These are phyloP conservation scores for Theobroma cacao DNA, from an alignment of 345 rosid species.

Conservation along the genomic window DNA sequence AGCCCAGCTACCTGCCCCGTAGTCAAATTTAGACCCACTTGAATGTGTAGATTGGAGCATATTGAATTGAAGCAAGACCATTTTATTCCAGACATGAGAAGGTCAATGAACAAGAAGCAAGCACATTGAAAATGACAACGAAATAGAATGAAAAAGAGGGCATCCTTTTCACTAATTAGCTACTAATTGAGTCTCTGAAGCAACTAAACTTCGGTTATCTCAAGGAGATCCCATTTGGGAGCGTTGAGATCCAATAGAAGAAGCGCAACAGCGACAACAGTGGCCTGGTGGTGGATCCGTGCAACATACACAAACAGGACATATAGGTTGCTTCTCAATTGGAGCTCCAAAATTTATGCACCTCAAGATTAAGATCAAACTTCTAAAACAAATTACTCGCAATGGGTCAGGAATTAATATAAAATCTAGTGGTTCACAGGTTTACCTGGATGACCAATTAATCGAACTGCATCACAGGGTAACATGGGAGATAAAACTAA, in stretches of 20 bases:
- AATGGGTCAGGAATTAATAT: not conserved
- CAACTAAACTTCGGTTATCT: not conserved
- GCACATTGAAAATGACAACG: not conserved
- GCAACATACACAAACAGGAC: conserved; percentile 30
- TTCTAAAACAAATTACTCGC: not conserved
- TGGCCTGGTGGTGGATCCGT: conserved; percentile 23
- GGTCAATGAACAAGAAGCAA: not conserved
- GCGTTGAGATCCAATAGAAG: not conserved
- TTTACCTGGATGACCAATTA: conserved; percentile 20
- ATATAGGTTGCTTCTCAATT: not conserved
- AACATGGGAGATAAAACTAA: conserved; percentile 17
- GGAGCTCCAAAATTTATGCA: not conserved
- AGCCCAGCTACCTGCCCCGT: too few species aligned
- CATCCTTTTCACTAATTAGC: not conserved
- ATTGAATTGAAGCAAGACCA: too few species aligned
- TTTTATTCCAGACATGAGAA: too few species aligned
- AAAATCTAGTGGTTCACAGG: not conserved
- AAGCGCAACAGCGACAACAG: conserved; percentile 28
- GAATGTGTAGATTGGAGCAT: too few species aligned
- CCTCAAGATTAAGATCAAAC: not conserved
- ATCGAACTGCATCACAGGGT: conserved; percentile 17
- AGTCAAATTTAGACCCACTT: too few species aligned
- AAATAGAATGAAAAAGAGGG: not conserved
- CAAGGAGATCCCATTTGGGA: not conserved
- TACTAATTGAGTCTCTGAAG: not conserved